Base-by-base conservation (phyloP, 768 basidiomycete genomes). In the Pisolithus marmoratus region DNA sequence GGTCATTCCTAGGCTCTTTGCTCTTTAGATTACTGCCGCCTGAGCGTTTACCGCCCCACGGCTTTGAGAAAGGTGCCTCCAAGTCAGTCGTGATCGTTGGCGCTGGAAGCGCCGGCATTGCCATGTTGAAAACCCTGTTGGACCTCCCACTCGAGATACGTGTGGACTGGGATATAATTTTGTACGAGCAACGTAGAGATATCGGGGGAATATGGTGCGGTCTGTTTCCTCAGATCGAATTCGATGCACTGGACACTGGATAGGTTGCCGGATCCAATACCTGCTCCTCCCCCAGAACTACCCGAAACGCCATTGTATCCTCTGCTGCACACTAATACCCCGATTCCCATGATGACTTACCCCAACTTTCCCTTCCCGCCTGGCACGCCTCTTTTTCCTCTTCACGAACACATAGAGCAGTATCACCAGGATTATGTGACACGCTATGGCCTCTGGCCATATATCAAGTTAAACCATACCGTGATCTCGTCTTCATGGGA, bases 1-100 rank as follows among this genome's bases (percentile, higher is more conserved):
- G n/a, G 6, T 20, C 40, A 20, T 19, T 41, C 40, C 6, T 20
- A 12, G 5, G 19, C 22, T 41, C n/a, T 41, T 8, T 19, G 4
- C 22, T 41, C 22, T 22, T 41, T 19, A n/a, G 22, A 22, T 5
- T 19, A 19, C 40, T 15, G 9, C 40, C 8, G 3, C n/a, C 8
- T 3, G 40, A 19, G 22, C 20, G 22, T 19, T 22, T 41, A 8
- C 40, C 29, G 34, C 12, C 14, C 5, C 34, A 34, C 34, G 34
- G 12, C 14, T 9, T 29, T 8, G 29, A 11, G 14, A 12, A 49
- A 17, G 8, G 8, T 17, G 19, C n/a, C 15, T 51, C 60, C 1
- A 82, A 80, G 63, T 74, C 74, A 5, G 76, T 84, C 48, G 81
- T 75, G 7, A 74, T 84, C 46, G 69, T 84, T 17, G 83, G 83